These are phyloP conservation scores for Leccinum boreale DNA, from an alignment of 768 basidiomycete species.

Conservation along the genomic window DNA sequence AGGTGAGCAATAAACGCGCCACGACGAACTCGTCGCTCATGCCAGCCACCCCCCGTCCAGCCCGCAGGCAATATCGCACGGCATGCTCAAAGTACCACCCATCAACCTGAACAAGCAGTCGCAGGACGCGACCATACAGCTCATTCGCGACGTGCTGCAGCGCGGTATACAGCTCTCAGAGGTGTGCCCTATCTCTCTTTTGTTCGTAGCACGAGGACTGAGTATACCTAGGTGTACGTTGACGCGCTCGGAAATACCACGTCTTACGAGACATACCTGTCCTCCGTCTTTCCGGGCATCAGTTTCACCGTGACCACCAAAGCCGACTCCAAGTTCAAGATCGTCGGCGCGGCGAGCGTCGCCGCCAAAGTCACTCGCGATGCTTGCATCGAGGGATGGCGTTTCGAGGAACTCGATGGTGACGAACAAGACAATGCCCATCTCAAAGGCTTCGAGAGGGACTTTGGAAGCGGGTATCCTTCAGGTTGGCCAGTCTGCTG, in stretches of 20 bases:
- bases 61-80: constrained; percentile 86
- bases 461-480: constrained; percentile 87
- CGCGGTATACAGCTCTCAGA: constrained; percentile 78
- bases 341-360: constrained; percentile 96
- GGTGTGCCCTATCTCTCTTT: constrained; percentile 36
- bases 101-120: constrained; percentile 86
- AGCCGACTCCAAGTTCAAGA: constrained; percentile 94
- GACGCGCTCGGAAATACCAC: constrained; percentile 90
- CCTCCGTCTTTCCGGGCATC: constrained; percentile 77
- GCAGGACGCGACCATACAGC: constrained; percentile 83
- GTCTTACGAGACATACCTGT: constrained; percentile 82
- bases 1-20: constrained; percentile 37
- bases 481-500: constrained; percentile 49
- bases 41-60: constrained; percentile 36
- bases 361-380: constrained; percentile 97
- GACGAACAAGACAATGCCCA: constrained; percentile 1
- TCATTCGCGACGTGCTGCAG: constrained; percentile 84
- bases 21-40: not conserved
- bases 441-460: constrained; percentile 29
- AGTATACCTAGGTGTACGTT: constrained; percentile 70
- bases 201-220: not conserved
- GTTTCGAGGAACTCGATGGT: constrained; percentile 59
- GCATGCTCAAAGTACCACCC: constrained; percentile 85
- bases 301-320: constrained; percentile 87
- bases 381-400: constrained; percentile 84